Conservation (phyloP, 345 rosid species). For the Acer campestre region DNA sequence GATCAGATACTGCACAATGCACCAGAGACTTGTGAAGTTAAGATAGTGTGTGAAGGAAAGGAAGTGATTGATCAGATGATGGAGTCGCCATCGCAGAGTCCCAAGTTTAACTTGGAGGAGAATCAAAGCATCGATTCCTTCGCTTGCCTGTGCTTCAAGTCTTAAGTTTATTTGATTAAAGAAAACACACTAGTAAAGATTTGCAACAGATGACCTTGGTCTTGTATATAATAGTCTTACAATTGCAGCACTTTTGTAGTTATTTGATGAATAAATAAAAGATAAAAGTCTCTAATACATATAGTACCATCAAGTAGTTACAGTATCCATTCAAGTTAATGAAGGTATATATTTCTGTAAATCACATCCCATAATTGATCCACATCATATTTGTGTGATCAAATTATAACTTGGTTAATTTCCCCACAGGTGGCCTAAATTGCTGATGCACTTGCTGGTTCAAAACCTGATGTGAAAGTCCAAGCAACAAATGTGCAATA, state of each 20-base stretch:
- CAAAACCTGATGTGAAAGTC: conserved; percentile 7
- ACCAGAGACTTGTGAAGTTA: conserved; percentile 54
- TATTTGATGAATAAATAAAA: not conserved
- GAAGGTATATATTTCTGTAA: not conserved
- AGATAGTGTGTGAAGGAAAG: conserved; percentile 63
- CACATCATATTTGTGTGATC: conserved; percentile 13
- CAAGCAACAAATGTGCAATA: conserved; percentile 14
- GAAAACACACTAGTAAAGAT: not conserved
- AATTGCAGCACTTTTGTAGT: not conserved
- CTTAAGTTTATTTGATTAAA: conserved; percentile 11
- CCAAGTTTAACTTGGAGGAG: conserved; percentile 11
- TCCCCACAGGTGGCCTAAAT: not conserved
- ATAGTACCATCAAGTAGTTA: not conserved
- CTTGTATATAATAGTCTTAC: not conserved
- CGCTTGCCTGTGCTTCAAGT: conserved; percentile 52
- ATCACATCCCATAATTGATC: not conserved
- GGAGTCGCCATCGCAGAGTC: conserved; percentile 5
- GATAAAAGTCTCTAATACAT: not conserved
- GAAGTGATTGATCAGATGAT: conserved; percentile 42
- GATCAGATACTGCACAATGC: conserved; percentile 53
- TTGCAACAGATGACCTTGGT: not conserved
- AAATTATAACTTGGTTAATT: not conserved
- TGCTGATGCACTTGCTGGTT: conserved; percentile 6
- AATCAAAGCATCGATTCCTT: conserved; percentile 32
- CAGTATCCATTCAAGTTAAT: not conserved